Evolutionary conservation across 2,329 filamentous ascomycete species (phyloP).

Genomic region (Monosporascus sp.): DNA sequence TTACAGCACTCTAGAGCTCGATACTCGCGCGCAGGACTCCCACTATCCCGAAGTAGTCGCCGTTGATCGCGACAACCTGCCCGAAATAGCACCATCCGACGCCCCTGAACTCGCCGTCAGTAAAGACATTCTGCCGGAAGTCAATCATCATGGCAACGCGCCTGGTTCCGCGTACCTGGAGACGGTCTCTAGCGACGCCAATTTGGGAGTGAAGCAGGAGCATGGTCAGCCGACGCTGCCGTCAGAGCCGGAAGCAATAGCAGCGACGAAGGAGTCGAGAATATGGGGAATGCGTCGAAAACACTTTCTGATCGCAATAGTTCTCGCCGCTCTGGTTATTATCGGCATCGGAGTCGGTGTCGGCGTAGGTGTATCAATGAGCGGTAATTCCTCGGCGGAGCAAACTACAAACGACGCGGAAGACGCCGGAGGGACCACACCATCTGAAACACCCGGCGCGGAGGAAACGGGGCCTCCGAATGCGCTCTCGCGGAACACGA

Average conservation of each 20-base stretch:
- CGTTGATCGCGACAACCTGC: slow-evolving; percentile 1
- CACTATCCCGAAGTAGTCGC: slow-evolving; percentile 5
- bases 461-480: background rate
- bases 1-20: slow-evolving; percentile 15
- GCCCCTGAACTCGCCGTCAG: too few relatives aligned
- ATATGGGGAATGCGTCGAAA: slow-evolving; percentile 14
- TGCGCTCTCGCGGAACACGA: slow-evolving; percentile 9
- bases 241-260: background rate
- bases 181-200: background rate
- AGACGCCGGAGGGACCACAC: background rate
- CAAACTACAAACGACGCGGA: background rate
- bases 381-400: background rate
- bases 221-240: slow-evolving; percentile 1
- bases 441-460: background rate
- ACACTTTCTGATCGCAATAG: slow-evolving; percentile 7
- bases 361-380: slow-evolving; percentile 8
- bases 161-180: slow-evolving; percentile 4
- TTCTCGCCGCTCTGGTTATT: slow-evolving; percentile 7
- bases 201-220: slow-evolving; percentile 1
- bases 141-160: slow-evolving; percentile 20
- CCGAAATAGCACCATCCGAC: background rate
- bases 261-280: slow-evolving; percentile 2
- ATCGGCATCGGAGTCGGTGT: slow-evolving; percentile 9
- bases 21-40: slow-evolving; percentile 3
- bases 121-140: slow-evolving; percentile 27